Evolutionary conservation across 108 stramenopile genomes (phyloP).

Genomic region (Schizochytrium sp.): DNA sequence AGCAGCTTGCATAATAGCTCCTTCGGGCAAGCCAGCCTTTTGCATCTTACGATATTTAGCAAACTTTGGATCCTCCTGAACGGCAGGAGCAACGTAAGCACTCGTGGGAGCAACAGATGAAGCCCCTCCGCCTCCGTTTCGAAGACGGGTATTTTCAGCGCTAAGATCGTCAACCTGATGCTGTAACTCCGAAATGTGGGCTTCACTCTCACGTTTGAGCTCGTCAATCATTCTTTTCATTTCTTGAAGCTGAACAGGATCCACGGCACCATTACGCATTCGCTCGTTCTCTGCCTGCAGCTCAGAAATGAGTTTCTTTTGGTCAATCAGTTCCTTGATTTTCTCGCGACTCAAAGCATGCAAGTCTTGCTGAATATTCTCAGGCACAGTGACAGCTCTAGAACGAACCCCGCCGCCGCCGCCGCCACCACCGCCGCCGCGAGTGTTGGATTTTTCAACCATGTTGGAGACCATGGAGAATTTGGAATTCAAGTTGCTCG

Average conservation of each 20-base stretch:
- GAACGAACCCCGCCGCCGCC: constrained; percentile 19
- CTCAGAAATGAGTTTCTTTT: constrained; percentile 30
- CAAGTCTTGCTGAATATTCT: constrained; percentile 39
- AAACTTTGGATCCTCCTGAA: constrained; percentile 40
- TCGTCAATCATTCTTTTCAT: constrained; percentile 60
- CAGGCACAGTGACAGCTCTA: constrained; percentile 15
- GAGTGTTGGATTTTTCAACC: background rate
- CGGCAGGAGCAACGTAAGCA: background rate
- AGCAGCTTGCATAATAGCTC: constrained; percentile 42
- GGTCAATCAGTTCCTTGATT: constrained; percentile 29
- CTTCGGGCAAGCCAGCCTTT: constrained; percentile 46
- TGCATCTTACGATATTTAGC: constrained; percentile 56
- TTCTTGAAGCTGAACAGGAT: background rate
- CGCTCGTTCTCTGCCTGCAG: constrained; percentile 57
- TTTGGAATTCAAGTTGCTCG: background rate
- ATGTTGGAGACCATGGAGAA: constrained; percentile 46
- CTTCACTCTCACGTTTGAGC: constrained; percentile 43
- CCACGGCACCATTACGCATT: constrained; percentile 28
- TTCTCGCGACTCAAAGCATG: constrained; percentile 53
- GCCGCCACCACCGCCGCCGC: background rate
- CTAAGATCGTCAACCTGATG: constrained; percentile 25
- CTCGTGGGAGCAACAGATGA: background rate
- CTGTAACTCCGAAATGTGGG: constrained; percentile 32
- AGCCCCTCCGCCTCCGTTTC: background rate
- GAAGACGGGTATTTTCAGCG: constrained; percentile 1